These are phyloP conservation scores for Termitomyces sp. DNA, from an alignment of 768 basidiomycete species.

Conservation along the genomic window DNA sequence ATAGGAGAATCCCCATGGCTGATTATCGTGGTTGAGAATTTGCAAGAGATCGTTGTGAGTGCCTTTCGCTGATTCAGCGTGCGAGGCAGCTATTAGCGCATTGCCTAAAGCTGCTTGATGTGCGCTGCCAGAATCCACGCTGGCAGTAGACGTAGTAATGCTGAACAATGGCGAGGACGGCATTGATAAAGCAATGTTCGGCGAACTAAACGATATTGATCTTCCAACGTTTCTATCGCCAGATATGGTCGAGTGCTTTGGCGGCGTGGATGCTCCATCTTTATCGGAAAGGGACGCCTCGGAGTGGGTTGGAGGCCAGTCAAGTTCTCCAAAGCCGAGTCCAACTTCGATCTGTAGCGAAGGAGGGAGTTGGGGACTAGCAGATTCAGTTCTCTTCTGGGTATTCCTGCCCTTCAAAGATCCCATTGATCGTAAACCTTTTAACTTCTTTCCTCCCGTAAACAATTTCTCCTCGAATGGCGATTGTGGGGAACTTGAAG, in stretches of 20 bases:
- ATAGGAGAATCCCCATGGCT: conserved; percentile 91
- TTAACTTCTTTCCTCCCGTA: conserved; percentile 53
- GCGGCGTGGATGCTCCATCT: conserved; percentile 29
- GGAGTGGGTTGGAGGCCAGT: conserved; percentile 43
- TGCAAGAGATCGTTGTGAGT: conserved; percentile 89
- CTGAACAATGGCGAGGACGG: conserved; percentile 55
- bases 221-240: conserved; percentile 52
- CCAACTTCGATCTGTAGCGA: conserved; percentile 54
- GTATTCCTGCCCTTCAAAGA: conserved; percentile 64
- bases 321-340: conserved; percentile 53
- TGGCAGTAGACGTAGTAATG: conserved; percentile 32
- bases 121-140: conserved; percentile 32
- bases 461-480: conserved; percentile 39
- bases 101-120: conserved; percentile 80
- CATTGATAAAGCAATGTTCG: conserved; percentile 40
- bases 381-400: conserved; percentile 35
- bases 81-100: conserved; percentile 90
- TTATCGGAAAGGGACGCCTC: conserved; percentile 25
- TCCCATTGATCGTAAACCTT: conserved; percentile 78
- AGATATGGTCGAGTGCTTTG: conserved; percentile 33
- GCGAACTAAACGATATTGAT: conserved; percentile 69
- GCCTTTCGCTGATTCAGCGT: conserved; percentile 91
- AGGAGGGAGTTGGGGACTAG: conserved; percentile 55
- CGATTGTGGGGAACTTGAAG: conserved; percentile 42
- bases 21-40: conserved; percentile 87